A percentile compares a stretch with the other conserved stretches of the same genome.
phyloP scores from a whole-genome alignment of 176 grass and related monocot genomes.

The Aegilops longissima region DNA sequence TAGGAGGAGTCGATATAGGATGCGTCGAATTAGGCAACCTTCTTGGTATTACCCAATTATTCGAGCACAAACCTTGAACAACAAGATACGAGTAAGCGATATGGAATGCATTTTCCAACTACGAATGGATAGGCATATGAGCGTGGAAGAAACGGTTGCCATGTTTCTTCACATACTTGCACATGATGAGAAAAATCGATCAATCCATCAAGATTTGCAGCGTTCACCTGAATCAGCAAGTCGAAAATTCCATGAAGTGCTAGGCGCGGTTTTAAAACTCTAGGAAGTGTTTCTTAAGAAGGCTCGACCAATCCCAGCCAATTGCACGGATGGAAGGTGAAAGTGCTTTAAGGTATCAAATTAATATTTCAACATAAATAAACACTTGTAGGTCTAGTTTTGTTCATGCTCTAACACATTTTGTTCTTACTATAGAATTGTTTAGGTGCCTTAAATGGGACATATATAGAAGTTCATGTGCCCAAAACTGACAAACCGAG shows the following conservation, averaged over 20 bases:
- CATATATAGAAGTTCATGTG: neutral
- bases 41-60: no score
- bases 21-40: no score
- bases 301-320: neutral
- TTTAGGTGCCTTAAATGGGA: neutral
- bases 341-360: neutral
- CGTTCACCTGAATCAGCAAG: neutral
- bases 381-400: no score
- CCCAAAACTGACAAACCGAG: neutral
- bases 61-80: no score
- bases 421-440: neutral
- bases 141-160: no score
- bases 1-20: neutral
- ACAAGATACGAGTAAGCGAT: no score
- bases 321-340: neutral
- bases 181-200: neutral
- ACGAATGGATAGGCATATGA: no score
- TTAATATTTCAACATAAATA: neutral
- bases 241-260: neutral
- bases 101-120: no score
- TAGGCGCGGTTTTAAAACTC: neutral
- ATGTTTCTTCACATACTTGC: no score
- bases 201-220: neutral
- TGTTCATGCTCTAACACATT: no score
- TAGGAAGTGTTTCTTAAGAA: neutral